Evolutionary conservation across 306 rosid genomes (phyloP).

Genomic region (Adenanthera pavonina): DNA sequence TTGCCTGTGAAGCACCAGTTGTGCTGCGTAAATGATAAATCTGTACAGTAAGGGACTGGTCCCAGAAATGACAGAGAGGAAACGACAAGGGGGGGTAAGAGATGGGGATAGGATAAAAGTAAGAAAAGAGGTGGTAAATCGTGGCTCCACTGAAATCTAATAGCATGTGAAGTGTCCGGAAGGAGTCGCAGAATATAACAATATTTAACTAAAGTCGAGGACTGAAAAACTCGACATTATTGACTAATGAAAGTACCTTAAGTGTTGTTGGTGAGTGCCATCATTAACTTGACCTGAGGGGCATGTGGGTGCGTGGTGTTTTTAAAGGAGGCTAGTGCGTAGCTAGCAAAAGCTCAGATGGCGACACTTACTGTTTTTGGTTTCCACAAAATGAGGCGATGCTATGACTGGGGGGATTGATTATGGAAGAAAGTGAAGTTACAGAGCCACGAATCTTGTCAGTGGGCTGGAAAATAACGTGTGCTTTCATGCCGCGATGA

Average conservation of each 20-base stretch:
- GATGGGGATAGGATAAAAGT: background rate
- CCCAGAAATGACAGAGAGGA: slow-evolving; percentile 22
- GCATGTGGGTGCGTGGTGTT: slow-evolving; percentile 34
- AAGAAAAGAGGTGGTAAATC: slow-evolving; percentile 34
- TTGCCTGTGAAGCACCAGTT: background rate
- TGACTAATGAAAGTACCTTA: background rate
- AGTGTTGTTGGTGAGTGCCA: background rate
- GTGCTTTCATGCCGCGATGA: slow-evolving; percentile 32
- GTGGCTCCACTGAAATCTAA: slow-evolving; percentile 40
- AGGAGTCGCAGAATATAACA: background rate
- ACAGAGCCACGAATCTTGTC: background rate
- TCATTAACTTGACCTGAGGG: slow-evolving; percentile 3
- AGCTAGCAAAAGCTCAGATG: background rate
- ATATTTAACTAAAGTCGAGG: slow-evolving; percentile 22
- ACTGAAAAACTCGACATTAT: background rate
- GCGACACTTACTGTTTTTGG: background rate
- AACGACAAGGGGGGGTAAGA: background rate
- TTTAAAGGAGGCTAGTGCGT: background rate
- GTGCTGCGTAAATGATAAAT: slow-evolving; percentile 4
- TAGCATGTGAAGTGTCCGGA: slow-evolving; percentile 43
- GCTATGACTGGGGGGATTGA: background rate
- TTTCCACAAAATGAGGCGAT: slow-evolving; percentile 1
- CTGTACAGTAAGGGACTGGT: slow-evolving; percentile 26
- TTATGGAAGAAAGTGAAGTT: background rate
- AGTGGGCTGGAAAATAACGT: background rate